phyloP scores from a whole-genome alignment of 768 basidiomycete genomes.

The Goffeauzyma gilvescens region DNA sequence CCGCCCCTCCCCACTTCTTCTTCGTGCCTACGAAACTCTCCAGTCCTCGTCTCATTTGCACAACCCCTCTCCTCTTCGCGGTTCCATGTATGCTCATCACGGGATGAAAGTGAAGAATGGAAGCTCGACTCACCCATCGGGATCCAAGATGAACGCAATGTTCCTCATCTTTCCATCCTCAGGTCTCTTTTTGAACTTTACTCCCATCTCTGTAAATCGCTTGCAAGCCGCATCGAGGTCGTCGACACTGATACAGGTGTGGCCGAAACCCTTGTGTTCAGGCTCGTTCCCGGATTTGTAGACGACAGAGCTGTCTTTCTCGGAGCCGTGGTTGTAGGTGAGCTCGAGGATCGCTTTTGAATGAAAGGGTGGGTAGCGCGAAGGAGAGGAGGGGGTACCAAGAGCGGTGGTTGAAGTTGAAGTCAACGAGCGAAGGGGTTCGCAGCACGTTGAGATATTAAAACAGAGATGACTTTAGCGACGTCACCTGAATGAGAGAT shows the following conservation, averaged over 20 bases:
- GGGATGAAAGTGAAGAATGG: no score
- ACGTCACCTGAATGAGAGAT: background rate
- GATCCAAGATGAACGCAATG: constrained; percentile 10
- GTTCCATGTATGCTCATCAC: no score
- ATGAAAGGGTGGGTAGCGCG: background rate
- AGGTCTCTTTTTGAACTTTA: constrained; percentile 69
- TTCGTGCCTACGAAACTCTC: no score
- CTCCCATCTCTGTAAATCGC: constrained; percentile 59
- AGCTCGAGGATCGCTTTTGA: constrained; percentile 60
- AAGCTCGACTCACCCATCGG: constrained; percentile 6
- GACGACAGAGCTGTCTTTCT: constrained; percentile 51
- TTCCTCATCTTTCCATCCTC: constrained; percentile 65
- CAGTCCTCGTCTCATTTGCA: no score
- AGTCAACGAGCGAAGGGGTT: no score
- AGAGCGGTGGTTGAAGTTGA: no score
- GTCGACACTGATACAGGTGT: constrained; percentile 51
- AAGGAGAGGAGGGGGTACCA: background rate
- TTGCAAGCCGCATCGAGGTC: constrained; percentile 66
- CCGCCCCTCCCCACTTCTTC: no score
- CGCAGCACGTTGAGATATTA: no score
- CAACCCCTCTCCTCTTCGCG: no score
- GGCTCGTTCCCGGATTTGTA: constrained; percentile 75
- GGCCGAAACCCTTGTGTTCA: constrained; percentile 60
- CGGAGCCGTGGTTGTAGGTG: constrained; percentile 79
- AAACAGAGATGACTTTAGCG: no score